Conservation (phyloP, 345 rosid species). For the Citropsis articulata region DNA sequence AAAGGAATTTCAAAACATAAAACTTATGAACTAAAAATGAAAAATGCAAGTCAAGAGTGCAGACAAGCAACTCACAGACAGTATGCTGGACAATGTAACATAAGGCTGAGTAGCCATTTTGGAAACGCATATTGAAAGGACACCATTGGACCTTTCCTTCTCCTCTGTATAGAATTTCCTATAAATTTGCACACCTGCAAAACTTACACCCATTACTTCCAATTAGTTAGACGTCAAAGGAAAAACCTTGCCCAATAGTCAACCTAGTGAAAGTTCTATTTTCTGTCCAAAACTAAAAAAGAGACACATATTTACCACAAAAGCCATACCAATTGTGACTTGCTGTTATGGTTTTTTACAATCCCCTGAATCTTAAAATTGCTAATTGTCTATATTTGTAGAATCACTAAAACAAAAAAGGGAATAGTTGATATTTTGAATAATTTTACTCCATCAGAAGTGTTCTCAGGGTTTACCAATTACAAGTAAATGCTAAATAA, state of each 20-base stretch:
- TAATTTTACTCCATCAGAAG: not conserved
- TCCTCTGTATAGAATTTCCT: constrained; percentile 69
- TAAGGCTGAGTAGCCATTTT: constrained; percentile 55
- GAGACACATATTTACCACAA: not conserved
- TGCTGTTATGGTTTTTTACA: not conserved
- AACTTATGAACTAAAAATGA: not conserved
- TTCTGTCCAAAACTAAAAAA: not conserved
- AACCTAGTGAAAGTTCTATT: not conserved
- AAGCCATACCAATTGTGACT: not conserved
- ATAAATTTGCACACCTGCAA: constrained; percentile 55
- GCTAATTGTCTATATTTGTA: not conserved
- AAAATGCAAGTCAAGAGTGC: not conserved
- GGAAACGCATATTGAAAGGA: constrained; percentile 53
- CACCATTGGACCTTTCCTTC: constrained; percentile 61
- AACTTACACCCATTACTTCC: not conserved
- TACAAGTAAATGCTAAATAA: no score
- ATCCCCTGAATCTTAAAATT: not conserved
- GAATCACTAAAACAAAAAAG: not conserved
- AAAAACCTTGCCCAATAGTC: not conserved
- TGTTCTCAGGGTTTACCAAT: not conserved
- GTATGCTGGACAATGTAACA: constrained; percentile 47
- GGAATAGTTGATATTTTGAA: not conserved
- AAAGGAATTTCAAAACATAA: not conserved
- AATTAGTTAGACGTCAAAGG: not conserved
- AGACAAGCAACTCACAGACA: constrained; percentile 53